Evolutionary conservation across 495 filamentous ascomycete genomes (phyloP).

Genomic region (Neurospora sp.): DNA sequence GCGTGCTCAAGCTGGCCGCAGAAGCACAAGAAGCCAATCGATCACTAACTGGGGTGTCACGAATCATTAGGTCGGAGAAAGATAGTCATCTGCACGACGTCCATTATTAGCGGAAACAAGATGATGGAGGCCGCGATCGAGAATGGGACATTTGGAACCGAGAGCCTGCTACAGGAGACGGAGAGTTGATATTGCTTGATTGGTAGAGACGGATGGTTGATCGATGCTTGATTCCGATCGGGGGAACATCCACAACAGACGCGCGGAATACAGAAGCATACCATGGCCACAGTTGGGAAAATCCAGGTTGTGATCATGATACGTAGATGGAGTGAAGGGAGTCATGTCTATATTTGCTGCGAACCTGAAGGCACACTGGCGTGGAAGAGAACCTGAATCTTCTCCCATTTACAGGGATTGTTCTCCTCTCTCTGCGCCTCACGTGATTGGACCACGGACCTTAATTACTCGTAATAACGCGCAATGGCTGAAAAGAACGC

Average conservation of each 20-base stretch:
- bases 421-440: constrained; percentile 1
- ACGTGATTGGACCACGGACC: constrained; percentile 6
- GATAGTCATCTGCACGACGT: constrained; percentile 86
- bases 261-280: background rate
- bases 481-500: background rate
- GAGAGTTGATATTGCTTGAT: background rate
- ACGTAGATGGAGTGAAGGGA: background rate
- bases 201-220: background rate
- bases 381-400: background rate
- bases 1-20: background rate
- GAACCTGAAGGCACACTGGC: constrained; percentile 6
- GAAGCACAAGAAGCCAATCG: background rate
- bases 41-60: constrained; percentile 7
- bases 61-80: constrained; percentile 48
- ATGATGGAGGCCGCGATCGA: constrained; percentile 87
- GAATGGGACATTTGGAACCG: constrained; percentile 52
- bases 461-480: background rate
- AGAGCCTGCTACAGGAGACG: constrained; percentile 2
- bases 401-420: constrained; percentile 1
- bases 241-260: background rate
- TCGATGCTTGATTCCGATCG: background rate
- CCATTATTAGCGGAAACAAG: constrained; percentile 77
- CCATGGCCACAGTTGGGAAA: background rate
- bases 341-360: constrained; percentile 1
- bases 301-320: background rate